Conservation (phyloP, 306 rosid genomes). For the Rosa persica region DNA sequence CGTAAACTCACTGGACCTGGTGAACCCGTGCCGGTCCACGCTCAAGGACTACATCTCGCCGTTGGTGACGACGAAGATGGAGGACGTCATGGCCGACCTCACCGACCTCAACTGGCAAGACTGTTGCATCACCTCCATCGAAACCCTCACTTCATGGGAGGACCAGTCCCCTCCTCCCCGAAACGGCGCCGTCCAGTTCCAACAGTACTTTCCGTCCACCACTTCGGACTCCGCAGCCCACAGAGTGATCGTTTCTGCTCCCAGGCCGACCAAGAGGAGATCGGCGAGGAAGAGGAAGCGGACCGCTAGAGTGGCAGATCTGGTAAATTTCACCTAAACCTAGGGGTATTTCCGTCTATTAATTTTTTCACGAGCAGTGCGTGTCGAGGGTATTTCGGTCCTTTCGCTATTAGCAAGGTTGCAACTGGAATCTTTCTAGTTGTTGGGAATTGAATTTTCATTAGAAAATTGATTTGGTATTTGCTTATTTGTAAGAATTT, state of each 20-base stretch:
- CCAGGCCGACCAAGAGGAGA: not conserved
- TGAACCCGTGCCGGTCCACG: slow-evolving; percentile 63
- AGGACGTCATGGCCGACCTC: slow-evolving; percentile 58
- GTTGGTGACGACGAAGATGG: slow-evolving; percentile 32
- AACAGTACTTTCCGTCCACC: not conserved
- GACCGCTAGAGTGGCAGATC: slow-evolving; percentile 4
- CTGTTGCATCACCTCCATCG: slow-evolving; percentile 68
- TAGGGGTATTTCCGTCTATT: not conserved
- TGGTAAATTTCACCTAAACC: not conserved
- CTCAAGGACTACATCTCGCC: slow-evolving; percentile 47
- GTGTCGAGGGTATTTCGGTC: not conserved
- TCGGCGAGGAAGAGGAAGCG: slow-evolving; percentile 23
- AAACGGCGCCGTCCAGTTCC: not conserved
- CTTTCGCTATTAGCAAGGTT: not conserved
- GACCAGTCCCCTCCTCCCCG: not conserved
- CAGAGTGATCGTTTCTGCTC: not conserved
- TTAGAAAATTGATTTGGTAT: not conserved
- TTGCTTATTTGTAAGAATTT: not conserved
- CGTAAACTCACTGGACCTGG: slow-evolving; percentile 44
- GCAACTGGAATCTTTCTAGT: too few relatives aligned
- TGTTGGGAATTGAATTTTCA: not conserved
- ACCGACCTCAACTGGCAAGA: slow-evolving; percentile 69
- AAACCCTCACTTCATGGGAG: slow-evolving; percentile 33
- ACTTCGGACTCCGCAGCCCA: too few relatives aligned
- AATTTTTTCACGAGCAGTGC: not conserved